Conservation (phyloP, 2,329 filamentous ascomycete genomes). For the Monilinia fructigena region DNA sequence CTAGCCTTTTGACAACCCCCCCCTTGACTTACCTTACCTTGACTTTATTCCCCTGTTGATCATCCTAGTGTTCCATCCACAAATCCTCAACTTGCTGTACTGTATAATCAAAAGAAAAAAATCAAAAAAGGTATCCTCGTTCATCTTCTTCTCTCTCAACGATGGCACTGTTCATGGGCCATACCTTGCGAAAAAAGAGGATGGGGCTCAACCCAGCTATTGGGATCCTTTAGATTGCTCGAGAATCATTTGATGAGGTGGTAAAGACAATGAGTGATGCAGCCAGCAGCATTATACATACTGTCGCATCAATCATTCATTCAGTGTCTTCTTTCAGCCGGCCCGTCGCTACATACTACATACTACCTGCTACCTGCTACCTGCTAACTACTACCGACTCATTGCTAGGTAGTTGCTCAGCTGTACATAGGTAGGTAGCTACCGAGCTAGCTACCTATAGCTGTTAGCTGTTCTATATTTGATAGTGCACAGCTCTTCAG, state of each 20-base stretch:
- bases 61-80: too few species aligned
- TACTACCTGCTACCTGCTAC: too few species aligned
- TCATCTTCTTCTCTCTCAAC: neutral
- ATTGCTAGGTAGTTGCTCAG: neutral
- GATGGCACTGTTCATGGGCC: slow-evolving; percentile 19
- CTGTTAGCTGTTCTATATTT: too few species aligned
- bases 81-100: too few species aligned
- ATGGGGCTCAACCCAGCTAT: slow-evolving; percentile 18
- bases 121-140: neutral
- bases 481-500: slow-evolving; percentile 11
- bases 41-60: too few species aligned
- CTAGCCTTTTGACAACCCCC: too few species aligned
- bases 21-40: too few species aligned
- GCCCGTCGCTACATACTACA: neutral
- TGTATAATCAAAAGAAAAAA: too few species aligned
- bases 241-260: slow-evolving; percentile 10
- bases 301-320: neutral
- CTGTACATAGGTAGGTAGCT: neutral
- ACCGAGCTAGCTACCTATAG: too few species aligned
- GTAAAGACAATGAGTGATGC: neutral
- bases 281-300: neutral
- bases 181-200: slow-evolving; percentile 6
- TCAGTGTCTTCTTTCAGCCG: neutral
- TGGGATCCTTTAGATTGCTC: slow-evolving; percentile 19
- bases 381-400: too few species aligned